Percentiles rank a stretch among this genome's conserved stretches.
These are phyloP conservation scores for Fraxinus excelsior DNA, from an alignment of 257 asterid genomes.

Conservation along the genomic window DNA sequence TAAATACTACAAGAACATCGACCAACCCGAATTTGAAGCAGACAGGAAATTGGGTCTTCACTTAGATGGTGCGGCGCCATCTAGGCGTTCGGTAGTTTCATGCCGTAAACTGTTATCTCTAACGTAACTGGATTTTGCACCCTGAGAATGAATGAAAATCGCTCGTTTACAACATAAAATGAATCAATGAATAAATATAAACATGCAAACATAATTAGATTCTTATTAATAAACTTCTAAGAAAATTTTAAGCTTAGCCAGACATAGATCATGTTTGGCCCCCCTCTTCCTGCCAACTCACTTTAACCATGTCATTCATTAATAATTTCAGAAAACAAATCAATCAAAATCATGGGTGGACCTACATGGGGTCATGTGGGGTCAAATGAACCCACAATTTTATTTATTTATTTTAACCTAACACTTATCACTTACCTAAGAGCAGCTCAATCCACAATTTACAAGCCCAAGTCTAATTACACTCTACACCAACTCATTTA, in stretches of 20 bases:
- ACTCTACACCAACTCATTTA: too few relatives aligned
- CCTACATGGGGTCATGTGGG: too few relatives aligned
- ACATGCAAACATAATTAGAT: too few relatives aligned
- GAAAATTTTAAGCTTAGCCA: background rate
- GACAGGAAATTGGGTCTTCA: conserved; percentile 13
- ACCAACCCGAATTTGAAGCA: conserved; percentile 15
- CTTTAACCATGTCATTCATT: too few relatives aligned
- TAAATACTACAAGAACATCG: background rate
- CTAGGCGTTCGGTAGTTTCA: conserved; percentile 33
- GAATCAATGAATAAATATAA: background rate
- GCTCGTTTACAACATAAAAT: background rate
- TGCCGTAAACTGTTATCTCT: conserved; percentile 48
- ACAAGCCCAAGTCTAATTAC: too few relatives aligned
- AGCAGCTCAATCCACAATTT: too few relatives aligned
- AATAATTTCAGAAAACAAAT: background rate
- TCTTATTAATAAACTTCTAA: too few relatives aligned
- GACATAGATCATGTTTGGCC: background rate
- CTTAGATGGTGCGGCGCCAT: conserved; percentile 21
- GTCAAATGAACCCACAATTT: too few relatives aligned
- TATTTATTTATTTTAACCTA: too few relatives aligned
- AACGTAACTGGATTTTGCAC: conserved; percentile 43
- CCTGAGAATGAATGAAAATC: conserved; percentile 41
- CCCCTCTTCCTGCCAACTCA: background rate
- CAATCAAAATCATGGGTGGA: background rate
- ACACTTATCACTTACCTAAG: too few relatives aligned